phyloP scores from a whole-genome alignment of 306 rosid species.

The Inga leiocalycina region DNA sequence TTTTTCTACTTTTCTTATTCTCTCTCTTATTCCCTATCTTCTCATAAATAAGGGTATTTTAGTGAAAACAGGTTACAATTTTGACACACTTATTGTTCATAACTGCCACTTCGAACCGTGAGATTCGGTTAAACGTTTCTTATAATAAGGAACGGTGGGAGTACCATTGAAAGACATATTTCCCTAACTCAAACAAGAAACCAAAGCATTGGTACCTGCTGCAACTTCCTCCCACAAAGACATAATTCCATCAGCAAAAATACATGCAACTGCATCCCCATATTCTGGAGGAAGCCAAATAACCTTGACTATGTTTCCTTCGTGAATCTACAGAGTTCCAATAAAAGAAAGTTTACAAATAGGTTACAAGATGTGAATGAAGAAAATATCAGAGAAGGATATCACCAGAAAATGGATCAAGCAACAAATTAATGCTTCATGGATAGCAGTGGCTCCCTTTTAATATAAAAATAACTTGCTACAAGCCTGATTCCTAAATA shows the following conservation, averaged over 20 bases:
- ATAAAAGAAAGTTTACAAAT: background rate
- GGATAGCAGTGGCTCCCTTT: background rate
- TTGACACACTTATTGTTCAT: too few relatives aligned
- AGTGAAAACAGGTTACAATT: too few relatives aligned
- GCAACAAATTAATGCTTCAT: background rate
- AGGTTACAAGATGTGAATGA: background rate
- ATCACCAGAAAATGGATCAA: background rate
- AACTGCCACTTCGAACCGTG: too few relatives aligned
- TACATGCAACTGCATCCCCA: conserved; percentile 88
- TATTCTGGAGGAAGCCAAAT: conserved; percentile 84
- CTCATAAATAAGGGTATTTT: too few relatives aligned
- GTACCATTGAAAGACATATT: background rate
- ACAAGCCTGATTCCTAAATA: background rate
- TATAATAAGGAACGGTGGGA: too few relatives aligned
- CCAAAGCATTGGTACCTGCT: conserved; percentile 55
- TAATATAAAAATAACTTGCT: background rate
- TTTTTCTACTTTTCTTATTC: too few relatives aligned
- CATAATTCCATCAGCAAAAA: conserved; percentile 64
- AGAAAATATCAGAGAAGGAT: conserved; percentile 22
- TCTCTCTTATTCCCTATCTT: too few relatives aligned
- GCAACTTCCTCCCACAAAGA: conserved; percentile 78
- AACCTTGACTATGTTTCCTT: conserved; percentile 60
- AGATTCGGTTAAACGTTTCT: too few relatives aligned
- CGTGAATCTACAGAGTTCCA: conserved; percentile 51
- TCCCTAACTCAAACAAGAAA: conserved; percentile 16